phyloP scores from a whole-genome alignment of 2,329 filamentous ascomycete genomes.

The Purpureocillium lavendulum region DNA sequence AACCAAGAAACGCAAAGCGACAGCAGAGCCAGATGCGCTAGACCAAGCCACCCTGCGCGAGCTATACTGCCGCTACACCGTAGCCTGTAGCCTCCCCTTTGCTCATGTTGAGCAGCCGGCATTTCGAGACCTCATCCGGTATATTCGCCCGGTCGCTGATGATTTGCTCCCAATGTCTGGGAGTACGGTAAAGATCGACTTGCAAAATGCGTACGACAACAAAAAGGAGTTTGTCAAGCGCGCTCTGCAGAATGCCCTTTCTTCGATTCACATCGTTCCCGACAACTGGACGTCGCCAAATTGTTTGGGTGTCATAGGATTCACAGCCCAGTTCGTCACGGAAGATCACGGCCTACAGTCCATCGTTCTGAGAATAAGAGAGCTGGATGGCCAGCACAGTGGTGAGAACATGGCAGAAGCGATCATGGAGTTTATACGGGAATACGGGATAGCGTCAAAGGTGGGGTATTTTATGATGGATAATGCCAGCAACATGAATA shows the following conservation, averaged over 20 bases:
- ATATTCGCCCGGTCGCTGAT: slow-evolving; percentile 1
- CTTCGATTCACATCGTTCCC: slow-evolving; percentile 1
- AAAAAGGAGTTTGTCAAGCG: slow-evolving; percentile 2
- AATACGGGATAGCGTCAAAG: slow-evolving; percentile 2
- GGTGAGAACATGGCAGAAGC: slow-evolving; percentile 4
- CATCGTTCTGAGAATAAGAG: slow-evolving; percentile 3
- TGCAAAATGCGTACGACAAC: slow-evolving; percentile 1
- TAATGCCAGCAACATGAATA: slow-evolving; percentile 6
- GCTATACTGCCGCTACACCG: slow-evolving; percentile 2
- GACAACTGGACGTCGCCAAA: slow-evolving; percentile 1
- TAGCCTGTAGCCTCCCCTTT: slow-evolving; percentile 1
- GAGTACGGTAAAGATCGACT: not conserved
- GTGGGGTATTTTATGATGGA: slow-evolving; percentile 5
- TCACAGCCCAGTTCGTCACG: slow-evolving; percentile 4
- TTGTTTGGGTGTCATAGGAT: slow-evolving; percentile 4
- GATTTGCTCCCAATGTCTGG: slow-evolving; percentile 1
- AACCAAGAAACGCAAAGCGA: slow-evolving; percentile 1
- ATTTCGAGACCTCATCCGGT: not conserved
- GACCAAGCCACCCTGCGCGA: not conserved
- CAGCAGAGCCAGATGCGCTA: not conserved
- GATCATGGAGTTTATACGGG: slow-evolving; percentile 2
- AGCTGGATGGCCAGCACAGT: slow-evolving; percentile 6
- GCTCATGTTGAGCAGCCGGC: not conserved
- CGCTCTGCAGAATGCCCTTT: slow-evolving; percentile 3
- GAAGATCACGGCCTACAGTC: slow-evolving; percentile 4